Evolutionary conservation across 2,329 filamentous ascomycete genomes (phyloP).

Genomic region (Phialocephala subalpina): DNA sequence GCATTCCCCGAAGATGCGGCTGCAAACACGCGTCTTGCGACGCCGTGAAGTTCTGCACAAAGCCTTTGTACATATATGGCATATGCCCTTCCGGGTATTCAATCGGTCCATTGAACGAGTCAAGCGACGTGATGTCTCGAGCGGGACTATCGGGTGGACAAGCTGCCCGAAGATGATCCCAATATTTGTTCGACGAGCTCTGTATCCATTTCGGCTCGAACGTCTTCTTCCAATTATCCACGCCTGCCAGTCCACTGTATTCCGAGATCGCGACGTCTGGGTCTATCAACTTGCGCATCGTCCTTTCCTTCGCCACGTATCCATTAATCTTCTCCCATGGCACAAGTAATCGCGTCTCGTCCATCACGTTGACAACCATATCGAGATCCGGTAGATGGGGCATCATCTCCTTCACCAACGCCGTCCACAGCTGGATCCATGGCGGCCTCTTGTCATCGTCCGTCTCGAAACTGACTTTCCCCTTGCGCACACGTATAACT

Average conservation of each 20-base stretch:
- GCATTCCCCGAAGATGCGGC: neutral
- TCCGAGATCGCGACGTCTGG: neutral
- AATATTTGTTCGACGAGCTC: neutral
- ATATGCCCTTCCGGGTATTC: neutral
- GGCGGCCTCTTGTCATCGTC: neutral
- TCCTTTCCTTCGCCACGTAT: neutral
- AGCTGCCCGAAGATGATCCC: neutral
- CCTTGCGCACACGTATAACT: neutral
- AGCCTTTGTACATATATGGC: neutral
- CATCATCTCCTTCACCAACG: neutral
- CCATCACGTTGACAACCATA: neutral
- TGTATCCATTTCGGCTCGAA: neutral
- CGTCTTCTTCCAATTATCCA: neutral
- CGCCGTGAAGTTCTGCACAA: neutral
- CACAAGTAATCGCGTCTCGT: neutral
- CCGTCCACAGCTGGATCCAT: constrained; percentile 1
- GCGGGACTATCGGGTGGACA: neutral
- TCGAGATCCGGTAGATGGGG: neutral
- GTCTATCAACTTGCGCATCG: neutral
- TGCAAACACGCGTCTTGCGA: neutral
- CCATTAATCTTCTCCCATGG: neutral
- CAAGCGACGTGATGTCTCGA: neutral
- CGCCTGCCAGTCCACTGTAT: neutral
- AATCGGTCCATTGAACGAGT: neutral
- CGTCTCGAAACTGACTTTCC: neutral